Evolutionary conservation across 2,329 filamentous ascomycete species (phyloP), one percentile per base, ranked within the genome.

Genomic region (Aureobasidium sp.): DNA sequence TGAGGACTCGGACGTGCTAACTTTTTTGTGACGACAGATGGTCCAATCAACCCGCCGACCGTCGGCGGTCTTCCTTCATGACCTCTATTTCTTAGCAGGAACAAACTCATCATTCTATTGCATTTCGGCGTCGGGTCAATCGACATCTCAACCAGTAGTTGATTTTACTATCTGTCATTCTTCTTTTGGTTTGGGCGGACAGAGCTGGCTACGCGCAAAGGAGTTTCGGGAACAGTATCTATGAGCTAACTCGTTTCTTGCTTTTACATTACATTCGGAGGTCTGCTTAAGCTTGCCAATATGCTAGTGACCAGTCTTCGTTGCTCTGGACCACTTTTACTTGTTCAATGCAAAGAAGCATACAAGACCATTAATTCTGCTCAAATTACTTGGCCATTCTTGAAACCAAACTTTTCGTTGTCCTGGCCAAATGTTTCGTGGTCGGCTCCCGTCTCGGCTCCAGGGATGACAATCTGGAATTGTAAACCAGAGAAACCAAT

Each of bases 401-500:
- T 51, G 32, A 51, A 36, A n/a, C 55, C 55, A 37, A 58, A 58
- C 9, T 36, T 17, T 23, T n/a, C 5, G 15, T 29, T 34, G 8
- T 58, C 55, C 12, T n/a, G n/a, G 2, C 41, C 55, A 13, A 58
- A 58, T 3, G 12, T 48, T 12, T 58, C 55, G 34, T 58, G 29
- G 23, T 58, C 41, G 2, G 26, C 32, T 15, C 48, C 59, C 12
- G 48, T 52, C 5, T 1, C 15, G 10, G 59, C 47, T 17, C 20
- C 48, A 0, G 61, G 53, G n/a, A 37, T n/a, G 17, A 75, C 55
- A 46, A 68, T 65, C 62, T 75, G 72, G 69, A 72, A 75, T 34
- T 66, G 64, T 26, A 74, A 27, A 1, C 69, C 69, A n/a, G 70
- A 73, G 53, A 75, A 74, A 0, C 69, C 74, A 50, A 75, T 66